Evolutionary conservation across 257 asterid species (phyloP), one percentile per base, ranked within the genome.

Genomic region (Verbena officinalis): DNA sequence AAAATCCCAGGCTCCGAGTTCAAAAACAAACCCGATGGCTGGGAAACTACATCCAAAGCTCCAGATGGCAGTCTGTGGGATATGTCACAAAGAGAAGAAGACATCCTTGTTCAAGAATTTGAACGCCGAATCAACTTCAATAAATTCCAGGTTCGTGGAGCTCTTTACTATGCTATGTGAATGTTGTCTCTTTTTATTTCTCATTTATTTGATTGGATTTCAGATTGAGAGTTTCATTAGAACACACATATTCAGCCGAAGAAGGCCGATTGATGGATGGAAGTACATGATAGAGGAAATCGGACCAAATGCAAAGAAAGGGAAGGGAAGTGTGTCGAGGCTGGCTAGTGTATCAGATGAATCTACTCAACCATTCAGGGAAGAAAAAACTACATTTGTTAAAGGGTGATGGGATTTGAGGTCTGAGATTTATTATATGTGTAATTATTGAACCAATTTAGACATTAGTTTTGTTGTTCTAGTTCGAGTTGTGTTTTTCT

Each of bases 171-270:
- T 16, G n/a, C 38, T 34, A 14, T 51, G 55, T 42, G 5, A 15
- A 10, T 65, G 59, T 51, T 24, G 49, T 9, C 49, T 17, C 33
- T 27, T 27, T 27, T 27, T 27, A 27, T 27, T 27, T 2, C 33
- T 27, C 33, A 5, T 16, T 65, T 44, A 22, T 49, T 69, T 40
- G 0, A 9, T 12, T 65, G 73, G 19, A 14, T 73, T 46, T 61
- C 89, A 90, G 99, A 93, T 93, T 67, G 99, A 95, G 1, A 93
- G 97, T 78, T 90, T 93, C 67, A 86, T 88, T 58, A 90, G 90
- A 71, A 80, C 87, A 1, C 99, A 90, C 79, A 80, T 83, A 75
- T 83, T 83, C 46, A 83, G 89, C 42, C 84, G 89, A 0, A 63
- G 89, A 62, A 75, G 96, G 78, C 97, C 97, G 0, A 83, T 87